A percentile compares a stretch with the other conserved stretches of the same genome.
These are phyloP conservation scores for Bidens hawaiensis DNA, from an alignment of 140 eudicot species.

Conservation along the genomic window DNA sequence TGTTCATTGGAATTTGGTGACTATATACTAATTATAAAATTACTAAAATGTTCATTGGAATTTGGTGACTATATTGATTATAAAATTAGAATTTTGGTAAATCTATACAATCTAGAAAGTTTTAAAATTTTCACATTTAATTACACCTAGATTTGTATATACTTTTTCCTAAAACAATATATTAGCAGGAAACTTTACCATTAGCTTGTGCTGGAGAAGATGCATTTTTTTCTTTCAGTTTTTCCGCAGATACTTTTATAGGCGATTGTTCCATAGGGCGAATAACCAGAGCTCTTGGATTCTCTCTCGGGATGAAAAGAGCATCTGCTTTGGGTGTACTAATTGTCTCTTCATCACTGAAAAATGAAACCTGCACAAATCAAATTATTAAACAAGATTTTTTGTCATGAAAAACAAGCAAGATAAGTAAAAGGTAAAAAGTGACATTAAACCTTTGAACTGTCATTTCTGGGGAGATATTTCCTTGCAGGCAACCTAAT, in stretches of 20 bases:
- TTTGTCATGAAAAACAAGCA: background rate
- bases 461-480: constrained; percentile 73
- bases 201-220: constrained; percentile 44
- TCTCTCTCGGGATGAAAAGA: constrained; percentile 89
- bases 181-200: constrained; percentile 36
- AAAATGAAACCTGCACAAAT: constrained; percentile 67
- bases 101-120: background rate
- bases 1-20: background rate
- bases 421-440: background rate
- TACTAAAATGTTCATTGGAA: too few relatives aligned
- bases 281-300: constrained; percentile 91
- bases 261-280: constrained; percentile 86
- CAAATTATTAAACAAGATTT: constrained; percentile 3
- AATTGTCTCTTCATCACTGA: constrained; percentile 73
- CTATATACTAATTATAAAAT: too few relatives aligned
- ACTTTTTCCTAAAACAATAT: background rate
- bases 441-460: constrained; percentile 55
- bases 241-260: constrained; percentile 44
- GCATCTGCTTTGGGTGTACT: constrained; percentile 97
- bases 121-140: too few relatives aligned
- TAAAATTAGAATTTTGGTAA: background rate
- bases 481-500: constrained; percentile 81
- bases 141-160: background rate
- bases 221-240: constrained; percentile 24
- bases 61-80: too few relatives aligned